phyloP scores from a whole-genome alignment of 192 early-diverging fungal genomes.

The Dispira simplex region DNA sequence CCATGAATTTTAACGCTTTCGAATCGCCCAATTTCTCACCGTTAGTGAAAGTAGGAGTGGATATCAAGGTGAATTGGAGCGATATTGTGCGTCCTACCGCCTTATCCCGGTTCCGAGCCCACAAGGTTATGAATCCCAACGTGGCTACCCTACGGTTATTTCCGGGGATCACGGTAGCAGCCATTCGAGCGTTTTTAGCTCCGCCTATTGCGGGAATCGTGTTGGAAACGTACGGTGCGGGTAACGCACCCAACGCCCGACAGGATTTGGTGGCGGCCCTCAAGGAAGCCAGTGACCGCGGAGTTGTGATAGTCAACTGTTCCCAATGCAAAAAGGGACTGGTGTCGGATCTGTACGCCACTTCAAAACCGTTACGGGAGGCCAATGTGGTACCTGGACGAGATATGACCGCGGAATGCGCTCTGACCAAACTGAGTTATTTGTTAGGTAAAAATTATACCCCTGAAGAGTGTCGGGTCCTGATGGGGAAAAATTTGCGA shows the following conservation, averaged over 20 bases:
- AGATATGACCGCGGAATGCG: conserved; percentile 94
- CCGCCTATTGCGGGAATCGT: conserved; percentile 83
- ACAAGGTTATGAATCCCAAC: conserved; percentile 72
- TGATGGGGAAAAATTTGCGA: conserved; percentile 73
- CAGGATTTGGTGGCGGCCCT: conserved; percentile 72
- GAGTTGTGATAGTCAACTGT: conserved; percentile 94
- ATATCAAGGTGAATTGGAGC: conserved; percentile 85
- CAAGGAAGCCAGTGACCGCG: conserved; percentile 73
- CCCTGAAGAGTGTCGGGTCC: conserved; percentile 53
- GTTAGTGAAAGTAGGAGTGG: conserved; percentile 90
- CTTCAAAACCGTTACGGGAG: conserved; percentile 66
- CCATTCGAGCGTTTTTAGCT: conserved; percentile 72
- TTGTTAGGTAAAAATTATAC: conserved; percentile 56
- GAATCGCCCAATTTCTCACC: conserved; percentile 78
- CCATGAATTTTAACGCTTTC: conserved; percentile 73
- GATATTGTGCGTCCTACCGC: conserved; percentile 71
- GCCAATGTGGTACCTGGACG: conserved; percentile 76
- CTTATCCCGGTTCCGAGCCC: conserved; percentile 69
- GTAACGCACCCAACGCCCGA: conserved; percentile 87
- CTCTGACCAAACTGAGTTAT: conserved; percentile 90
- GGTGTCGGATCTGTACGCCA: conserved; percentile 84
- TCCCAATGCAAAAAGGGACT: conserved; percentile 70
- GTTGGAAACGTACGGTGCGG: conserved; percentile 91
- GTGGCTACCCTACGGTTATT: conserved; percentile 84
- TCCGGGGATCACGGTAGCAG: conserved; percentile 82